These are phyloP conservation scores for Amanita rubescens DNA, from an alignment of 768 basidiomycete genomes.

Conservation along the genomic window DNA sequence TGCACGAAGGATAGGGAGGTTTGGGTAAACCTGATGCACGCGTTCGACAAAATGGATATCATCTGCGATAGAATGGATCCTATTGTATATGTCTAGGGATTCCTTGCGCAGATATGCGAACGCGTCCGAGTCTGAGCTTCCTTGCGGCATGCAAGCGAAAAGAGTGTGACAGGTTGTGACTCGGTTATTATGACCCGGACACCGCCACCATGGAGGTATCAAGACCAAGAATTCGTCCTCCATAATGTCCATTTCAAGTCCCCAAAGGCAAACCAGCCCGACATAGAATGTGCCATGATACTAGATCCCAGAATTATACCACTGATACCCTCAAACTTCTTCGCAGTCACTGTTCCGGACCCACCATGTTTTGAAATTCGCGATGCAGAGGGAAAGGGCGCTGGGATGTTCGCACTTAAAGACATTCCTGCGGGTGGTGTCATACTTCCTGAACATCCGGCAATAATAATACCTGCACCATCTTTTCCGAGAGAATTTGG, in stretches of 20 bases:
- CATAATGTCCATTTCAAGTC: slow-evolving; percentile 5
- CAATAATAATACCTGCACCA: slow-evolving; percentile 28
- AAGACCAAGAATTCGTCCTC: slow-evolving; percentile 3
- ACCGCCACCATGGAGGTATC: too few relatives aligned
- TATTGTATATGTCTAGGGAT: slow-evolving; percentile 75
- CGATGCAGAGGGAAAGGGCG: slow-evolving; percentile 25
- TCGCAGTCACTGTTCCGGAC: neutral
- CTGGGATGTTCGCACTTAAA: slow-evolving; percentile 30
- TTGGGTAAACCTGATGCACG: slow-evolving; percentile 34
- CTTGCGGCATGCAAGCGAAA: too few relatives aligned
- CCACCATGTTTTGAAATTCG: slow-evolving; percentile 17
- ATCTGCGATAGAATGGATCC: slow-evolving; percentile 77
- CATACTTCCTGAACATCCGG: slow-evolving; percentile 33
- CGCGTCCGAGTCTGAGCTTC: slow-evolving; percentile 15
- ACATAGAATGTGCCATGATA: slow-evolving; percentile 5
- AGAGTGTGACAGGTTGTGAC: too few relatives aligned
- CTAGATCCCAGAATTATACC: slow-evolving; percentile 4
- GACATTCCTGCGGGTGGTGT: slow-evolving; percentile 25
- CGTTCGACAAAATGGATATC: slow-evolving; percentile 64
- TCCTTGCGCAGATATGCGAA: slow-evolving; percentile 56
- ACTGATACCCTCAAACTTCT: neutral
- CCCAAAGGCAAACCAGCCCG: neutral
- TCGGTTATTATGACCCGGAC: too few relatives aligned
- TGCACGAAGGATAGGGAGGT: slow-evolving; percentile 50
- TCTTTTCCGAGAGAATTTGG: slow-evolving; percentile 15